Evolutionary conservation across 768 basidiomycete species (phyloP), one percentile per base, ranked within the genome.

Genomic region (Amanita subjunquillea): DNA sequence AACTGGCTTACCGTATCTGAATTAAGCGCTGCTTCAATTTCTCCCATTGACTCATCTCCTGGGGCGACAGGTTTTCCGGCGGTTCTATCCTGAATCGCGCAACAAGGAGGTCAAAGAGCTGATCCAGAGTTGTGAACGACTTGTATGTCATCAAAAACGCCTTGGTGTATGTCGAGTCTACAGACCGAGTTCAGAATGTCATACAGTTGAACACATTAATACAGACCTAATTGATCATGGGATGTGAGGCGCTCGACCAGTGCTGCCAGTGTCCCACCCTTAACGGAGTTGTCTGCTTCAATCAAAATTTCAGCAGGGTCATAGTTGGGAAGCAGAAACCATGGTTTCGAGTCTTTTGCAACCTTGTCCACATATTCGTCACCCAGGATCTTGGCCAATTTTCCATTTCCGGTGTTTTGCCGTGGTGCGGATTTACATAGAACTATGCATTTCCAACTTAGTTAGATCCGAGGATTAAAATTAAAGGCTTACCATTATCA

Each of bases 61-160:
- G 59, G 0, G 72, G 67, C 7, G 70, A 74, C 36, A 97, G 62
- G 5, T 77, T 82, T 4, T 77, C 73, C 0, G 93, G 95, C 22
- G 88, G 76, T 46, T 79, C 73, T 25, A 93, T 84, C 59, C 77
- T 74, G 69, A 92, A 98, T 15, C 95, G 82, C 41, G 78, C 74
- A 6, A 87, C 77, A 17, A 98, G 81, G 15, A 87, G 73, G 54
- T 91, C 83, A 51, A 95, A 85, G 7, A 98, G 70, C 45, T 91
- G 85, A 52, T 88, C 79, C 42, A 88, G 72, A 4, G 83, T 84
- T 13, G 89, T 90, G 67, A 98, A 97, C 0, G 91, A 93, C 62
- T 93, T 91, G 74, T 91, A 96, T 0, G 95, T 96, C 80, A 96
- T 85, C 57, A 98, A 69, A 77, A 98, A 98, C 0, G 93, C 85